Evolutionary conservation across 2,329 filamentous ascomycete genomes (phyloP).

Genomic region (Lojkania enalia): DNA sequence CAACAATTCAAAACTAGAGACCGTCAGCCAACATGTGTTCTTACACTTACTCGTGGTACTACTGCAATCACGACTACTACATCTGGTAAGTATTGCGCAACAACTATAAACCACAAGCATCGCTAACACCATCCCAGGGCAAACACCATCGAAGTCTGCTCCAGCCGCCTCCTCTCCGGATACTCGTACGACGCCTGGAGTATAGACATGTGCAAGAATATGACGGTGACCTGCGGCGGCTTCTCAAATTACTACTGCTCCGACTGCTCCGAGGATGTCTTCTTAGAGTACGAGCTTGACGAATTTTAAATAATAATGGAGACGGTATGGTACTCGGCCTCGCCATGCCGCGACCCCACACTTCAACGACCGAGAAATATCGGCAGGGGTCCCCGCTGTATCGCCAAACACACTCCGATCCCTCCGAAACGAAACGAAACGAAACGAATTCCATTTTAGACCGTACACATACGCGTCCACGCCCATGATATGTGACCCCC

Average conservation of each 20-base stretch:
- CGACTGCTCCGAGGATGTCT: constrained; percentile 50
- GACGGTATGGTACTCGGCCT: no score
- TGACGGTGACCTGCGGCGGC: constrained; percentile 46
- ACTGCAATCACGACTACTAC: constrained; percentile 55
- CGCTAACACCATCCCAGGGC: constrained; percentile 26
- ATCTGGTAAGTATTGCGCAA: constrained; percentile 41
- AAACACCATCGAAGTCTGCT: constrained; percentile 52
- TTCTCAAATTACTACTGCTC: constrained; percentile 51
- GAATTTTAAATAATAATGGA: constrained; percentile 39
- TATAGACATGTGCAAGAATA: constrained; percentile 53
- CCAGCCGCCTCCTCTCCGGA: constrained; percentile 48
- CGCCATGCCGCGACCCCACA: no score
- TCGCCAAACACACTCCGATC: no score
- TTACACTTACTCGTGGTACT: constrained; percentile 54
- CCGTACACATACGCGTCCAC: no score
- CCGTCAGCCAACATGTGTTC: constrained; percentile 45
- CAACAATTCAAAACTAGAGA: constrained; percentile 2
- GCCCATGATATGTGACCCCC: no score
- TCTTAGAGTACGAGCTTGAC: constrained; percentile 48
- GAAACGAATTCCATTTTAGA: no score
- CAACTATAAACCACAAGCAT: background rate
- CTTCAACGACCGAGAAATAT: no score
- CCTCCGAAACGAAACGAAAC: no score
- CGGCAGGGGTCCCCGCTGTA: no score
- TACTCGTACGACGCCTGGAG: constrained; percentile 55